Base-by-base conservation (phyloP, 768 basidiomycete species). In the Mycena galopus region DNA sequence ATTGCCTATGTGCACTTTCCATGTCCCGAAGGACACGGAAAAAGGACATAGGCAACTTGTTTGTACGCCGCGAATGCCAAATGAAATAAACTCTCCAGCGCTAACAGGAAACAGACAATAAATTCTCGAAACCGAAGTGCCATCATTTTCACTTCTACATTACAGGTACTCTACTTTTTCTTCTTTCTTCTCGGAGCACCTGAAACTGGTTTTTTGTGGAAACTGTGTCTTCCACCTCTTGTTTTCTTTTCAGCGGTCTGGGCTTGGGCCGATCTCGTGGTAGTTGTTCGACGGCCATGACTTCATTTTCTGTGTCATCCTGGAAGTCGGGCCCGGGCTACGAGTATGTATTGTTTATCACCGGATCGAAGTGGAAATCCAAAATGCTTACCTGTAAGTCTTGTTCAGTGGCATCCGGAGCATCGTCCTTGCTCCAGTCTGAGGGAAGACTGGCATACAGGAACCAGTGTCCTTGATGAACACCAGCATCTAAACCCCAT, bases 401-500 rank as follows among this genome's bases (percentile, higher is more conserved):
- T 17, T n/a, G 1, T 4, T 62, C 61, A 3, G 17, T 50, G 11
- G 19, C 21, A 3, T 50, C 44, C 9, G 44, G 51, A 27, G 51
- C 61, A 50, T 47, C 42, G 8, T 62, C 44, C 21, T 17, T n/a
- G 11, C 42, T 32, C 61, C 61, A 62, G 4, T 30, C 29, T 2
- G 17, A 39, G 0, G 29, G 60, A 44, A 61, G 42, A 16, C 29
- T 16, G 16, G 21, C 27, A 30, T 72, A 76, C 21, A 70, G 75
- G 67, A 63, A 39, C 78, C 78, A 78, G 27, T 47, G 47, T 16
- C 73, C 72, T 58, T 79, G 76, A 62, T 77, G 78, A 35, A 60
- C 55, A 10, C 78, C 77, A 3, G 73, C 68, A 72, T 80, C 76
- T 4, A 78, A 62, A 9, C 79, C 79, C 77, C 79, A 80, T 39